Evolutionary conservation across 192 early-diverging fungal genomes (phyloP).

Genomic region (Linnemannia hyalina): DNA sequence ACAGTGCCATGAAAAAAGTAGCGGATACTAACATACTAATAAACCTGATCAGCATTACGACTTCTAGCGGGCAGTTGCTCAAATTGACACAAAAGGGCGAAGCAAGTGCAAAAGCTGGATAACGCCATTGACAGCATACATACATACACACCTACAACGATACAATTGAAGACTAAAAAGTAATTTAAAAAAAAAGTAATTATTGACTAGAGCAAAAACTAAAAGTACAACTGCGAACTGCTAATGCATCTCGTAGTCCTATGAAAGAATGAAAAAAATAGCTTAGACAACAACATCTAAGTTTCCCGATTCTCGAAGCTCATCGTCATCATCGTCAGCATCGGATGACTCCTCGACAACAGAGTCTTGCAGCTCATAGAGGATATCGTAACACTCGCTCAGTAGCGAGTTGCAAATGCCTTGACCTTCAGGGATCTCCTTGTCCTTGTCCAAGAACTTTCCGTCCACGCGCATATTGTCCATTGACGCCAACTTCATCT

Average conservation of each 20-base stretch:
- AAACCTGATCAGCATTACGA: conserved; percentile 30
- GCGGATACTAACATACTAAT: not conserved
- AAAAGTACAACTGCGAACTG: not conserved
- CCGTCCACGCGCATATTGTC: conserved; percentile 87
- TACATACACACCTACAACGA: not conserved
- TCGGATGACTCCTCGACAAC: conserved; percentile 56
- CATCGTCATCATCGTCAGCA: conserved; percentile 14
- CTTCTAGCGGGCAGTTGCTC: conserved; percentile 61
- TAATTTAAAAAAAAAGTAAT: not conserved
- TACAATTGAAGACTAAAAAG: not conserved
- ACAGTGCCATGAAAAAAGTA: too few species aligned
- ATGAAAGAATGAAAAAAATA: not conserved
- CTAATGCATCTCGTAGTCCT: not conserved
- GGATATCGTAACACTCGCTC: conserved; percentile 90
- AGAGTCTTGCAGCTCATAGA: conserved; percentile 78
- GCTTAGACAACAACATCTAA: conserved; percentile 44
- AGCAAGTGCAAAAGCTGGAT: conserved; percentile 40
- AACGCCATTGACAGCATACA: not conserved
- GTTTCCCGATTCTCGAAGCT: conserved; percentile 43
- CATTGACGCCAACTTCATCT: conserved; percentile 88
- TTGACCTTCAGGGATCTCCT: conserved; percentile 87
- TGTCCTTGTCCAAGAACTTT: conserved; percentile 88
- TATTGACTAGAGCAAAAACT: not conserved
- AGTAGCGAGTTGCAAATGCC: conserved; percentile 87
- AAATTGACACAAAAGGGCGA: conserved; percentile 62